Evolutionary conservation across 345 rosid species (phyloP).

Genomic region (Populus davidiana): DNA sequence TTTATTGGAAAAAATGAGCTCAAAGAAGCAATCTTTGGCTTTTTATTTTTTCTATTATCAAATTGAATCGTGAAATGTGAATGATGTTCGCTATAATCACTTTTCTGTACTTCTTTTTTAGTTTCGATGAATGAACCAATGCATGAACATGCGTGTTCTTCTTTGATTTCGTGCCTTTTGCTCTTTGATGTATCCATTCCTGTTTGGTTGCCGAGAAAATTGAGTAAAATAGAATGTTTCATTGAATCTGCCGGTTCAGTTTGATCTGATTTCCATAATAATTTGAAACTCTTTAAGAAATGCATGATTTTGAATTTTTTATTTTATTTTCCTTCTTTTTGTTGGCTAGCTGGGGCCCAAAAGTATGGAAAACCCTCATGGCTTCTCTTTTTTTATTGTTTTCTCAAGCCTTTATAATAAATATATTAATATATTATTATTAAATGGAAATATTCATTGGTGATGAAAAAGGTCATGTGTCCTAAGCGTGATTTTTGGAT

Average conservation of each 20-base stretch:
- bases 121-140: too few relatives aligned
- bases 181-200: background rate
- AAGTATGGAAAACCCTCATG: background rate
- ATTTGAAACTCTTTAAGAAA: too few relatives aligned
- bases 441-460: background rate
- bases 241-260: background rate
- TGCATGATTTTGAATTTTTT: background rate
- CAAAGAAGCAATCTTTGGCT: background rate
- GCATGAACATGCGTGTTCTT: background rate
- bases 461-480: constrained; percentile 40
- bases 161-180: background rate
- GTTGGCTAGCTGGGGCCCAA: background rate
- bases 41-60: too few relatives aligned
- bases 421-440: too few relatives aligned
- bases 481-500: constrained; percentile 57
- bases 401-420: background rate
- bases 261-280: background rate
- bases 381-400: constrained; percentile 11
- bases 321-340: background rate
- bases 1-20: background rate
- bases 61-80: too few relatives aligned
- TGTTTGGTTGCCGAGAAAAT: constrained; percentile 22
- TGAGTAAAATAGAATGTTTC: constrained; percentile 2
- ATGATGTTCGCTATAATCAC: too few relatives aligned
- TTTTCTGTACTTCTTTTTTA: too few relatives aligned